phyloP scores from a whole-genome alignment of 441 rosid genomes.

The Syzygium syzygioides region DNA sequence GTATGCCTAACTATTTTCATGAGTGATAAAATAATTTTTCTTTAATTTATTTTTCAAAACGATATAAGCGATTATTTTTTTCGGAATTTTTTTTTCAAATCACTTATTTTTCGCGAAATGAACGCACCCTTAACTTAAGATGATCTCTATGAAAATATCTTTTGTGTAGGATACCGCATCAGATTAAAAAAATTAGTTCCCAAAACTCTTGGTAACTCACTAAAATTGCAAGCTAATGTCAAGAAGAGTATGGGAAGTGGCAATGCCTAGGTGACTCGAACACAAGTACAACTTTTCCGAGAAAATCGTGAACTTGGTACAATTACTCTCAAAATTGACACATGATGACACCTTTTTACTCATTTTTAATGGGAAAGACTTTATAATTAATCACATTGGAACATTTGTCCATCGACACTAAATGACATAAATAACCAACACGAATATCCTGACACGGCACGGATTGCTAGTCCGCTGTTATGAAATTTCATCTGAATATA shows the following conservation, averaged over 20 bases:
- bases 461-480: not conserved
- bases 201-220: not conserved
- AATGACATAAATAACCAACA: not conserved
- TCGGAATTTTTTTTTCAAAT: too few species aligned
- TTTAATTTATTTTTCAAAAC: too few species aligned
- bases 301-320: not conserved
- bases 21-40: too few species aligned
- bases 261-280: not conserved
- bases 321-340: not conserved
- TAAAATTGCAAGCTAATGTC: not conserved
- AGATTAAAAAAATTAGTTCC: too few species aligned
- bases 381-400: not conserved
- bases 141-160: not conserved
- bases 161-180: not conserved
- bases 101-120: too few species aligned
- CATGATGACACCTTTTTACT: rapidly evolving
- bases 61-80: too few species aligned
- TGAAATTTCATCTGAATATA: rapidly evolving
- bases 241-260: not conserved
- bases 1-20: too few species aligned
- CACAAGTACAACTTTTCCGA: not conserved
- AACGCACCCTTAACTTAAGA: not conserved
- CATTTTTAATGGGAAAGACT: not conserved
- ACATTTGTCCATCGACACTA: not conserved
- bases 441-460: not conserved